Conservation (phyloP, 2,329 filamentous ascomycete genomes). For the Colletotrichum sp. region DNA sequence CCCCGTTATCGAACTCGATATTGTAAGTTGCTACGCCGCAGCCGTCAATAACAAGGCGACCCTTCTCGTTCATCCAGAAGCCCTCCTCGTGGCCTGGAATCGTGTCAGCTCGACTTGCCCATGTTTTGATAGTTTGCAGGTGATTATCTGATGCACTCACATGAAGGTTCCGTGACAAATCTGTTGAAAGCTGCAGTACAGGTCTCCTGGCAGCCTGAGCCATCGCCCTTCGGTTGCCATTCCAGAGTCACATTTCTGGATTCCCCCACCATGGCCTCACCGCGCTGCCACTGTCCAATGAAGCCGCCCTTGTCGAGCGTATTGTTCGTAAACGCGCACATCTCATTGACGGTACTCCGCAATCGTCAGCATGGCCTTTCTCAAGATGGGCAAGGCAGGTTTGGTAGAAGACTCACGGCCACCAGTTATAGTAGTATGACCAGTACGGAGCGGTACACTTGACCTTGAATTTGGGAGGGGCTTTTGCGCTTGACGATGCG, state of each 20-base stretch:
- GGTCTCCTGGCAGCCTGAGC: neutral
- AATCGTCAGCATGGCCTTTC: neutral
- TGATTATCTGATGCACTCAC: neutral
- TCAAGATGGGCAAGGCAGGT: neutral
- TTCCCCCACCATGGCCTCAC: neutral
- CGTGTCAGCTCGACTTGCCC: neutral
- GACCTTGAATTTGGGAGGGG: neutral
- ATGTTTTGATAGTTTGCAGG: neutral
- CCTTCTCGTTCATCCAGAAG: conserved; percentile 12
- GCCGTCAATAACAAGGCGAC: neutral
- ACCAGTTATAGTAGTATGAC: conserved; percentile 9
- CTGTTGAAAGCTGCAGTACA: conserved; percentile 1
- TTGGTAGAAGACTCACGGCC: neutral
- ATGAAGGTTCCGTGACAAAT: neutral
- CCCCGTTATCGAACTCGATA: neutral
- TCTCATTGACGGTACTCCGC: neutral
- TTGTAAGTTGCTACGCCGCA: neutral
- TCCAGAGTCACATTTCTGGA: neutral
- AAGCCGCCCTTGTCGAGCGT: neutral
- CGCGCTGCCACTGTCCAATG: neutral
- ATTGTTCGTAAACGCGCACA: neutral
- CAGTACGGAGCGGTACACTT: neutral
- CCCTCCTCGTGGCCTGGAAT: neutral
- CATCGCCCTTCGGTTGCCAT: neutral
- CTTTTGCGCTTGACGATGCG: neutral